Conservation (phyloP, 1,139 yeast species). For the Sugiyamaella paludigena region DNA sequence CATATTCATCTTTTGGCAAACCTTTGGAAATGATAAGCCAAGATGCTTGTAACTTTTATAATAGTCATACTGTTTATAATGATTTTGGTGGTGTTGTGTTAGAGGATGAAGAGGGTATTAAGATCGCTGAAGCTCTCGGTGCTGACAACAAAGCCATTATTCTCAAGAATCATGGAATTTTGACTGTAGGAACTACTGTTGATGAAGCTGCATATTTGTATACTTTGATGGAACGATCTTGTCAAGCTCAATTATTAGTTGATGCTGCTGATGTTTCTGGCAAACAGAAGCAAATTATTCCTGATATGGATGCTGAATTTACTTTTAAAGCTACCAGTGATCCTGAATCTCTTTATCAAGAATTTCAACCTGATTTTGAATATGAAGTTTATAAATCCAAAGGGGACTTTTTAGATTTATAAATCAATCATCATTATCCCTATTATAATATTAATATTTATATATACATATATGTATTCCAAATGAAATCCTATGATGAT, state of each 20-base stretch:
- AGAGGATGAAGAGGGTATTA: conserved; percentile 67
- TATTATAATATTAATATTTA: too few species aligned
- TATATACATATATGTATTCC: too few species aligned
- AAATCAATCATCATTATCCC: neutral
- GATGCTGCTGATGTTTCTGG: conserved; percentile 50
- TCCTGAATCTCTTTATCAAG: conserved; percentile 66
- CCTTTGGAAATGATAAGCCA: conserved; percentile 78
- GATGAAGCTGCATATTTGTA: conserved; percentile 81
- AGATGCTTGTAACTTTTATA: conserved; percentile 68
- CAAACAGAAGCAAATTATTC: conserved; percentile 41
- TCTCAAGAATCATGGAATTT: conserved; percentile 73
- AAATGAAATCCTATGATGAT: too few species aligned
- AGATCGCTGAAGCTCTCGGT: conserved; percentile 67
- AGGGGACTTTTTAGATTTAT: conserved; percentile 24
- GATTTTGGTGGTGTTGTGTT: conserved; percentile 81
- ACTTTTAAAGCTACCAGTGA: conserved; percentile 62
- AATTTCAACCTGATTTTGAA: conserved; percentile 66
- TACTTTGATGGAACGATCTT: conserved; percentile 63
- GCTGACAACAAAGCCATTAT: conserved; percentile 58
- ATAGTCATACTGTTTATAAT: conserved; percentile 60
- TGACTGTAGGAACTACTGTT: conserved; percentile 74
- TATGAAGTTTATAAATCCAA: conserved; percentile 39
- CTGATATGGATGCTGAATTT: conserved; percentile 69
- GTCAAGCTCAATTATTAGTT: conserved; percentile 69
- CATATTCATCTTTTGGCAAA: conserved; percentile 69